Conservation (phyloP, 352 stramenopile species). For the Phytophthora quininea region DNA sequence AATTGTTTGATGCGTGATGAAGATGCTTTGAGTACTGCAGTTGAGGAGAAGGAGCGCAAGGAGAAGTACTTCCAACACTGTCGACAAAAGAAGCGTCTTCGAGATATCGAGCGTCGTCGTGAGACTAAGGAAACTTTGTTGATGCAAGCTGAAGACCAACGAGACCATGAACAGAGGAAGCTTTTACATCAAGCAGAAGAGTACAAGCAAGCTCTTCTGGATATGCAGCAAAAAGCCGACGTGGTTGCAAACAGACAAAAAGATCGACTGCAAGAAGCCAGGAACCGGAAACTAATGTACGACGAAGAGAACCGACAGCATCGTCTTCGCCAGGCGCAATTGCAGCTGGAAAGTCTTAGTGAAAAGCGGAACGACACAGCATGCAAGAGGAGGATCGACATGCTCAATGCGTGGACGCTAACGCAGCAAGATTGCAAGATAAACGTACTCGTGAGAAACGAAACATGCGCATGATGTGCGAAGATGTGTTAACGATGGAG, state of each 20-base stretch:
- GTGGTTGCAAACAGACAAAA: conserved; percentile 37
- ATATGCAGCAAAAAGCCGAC: conserved; percentile 53
- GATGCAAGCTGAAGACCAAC: conserved; percentile 58
- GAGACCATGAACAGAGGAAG: conserved; percentile 17
- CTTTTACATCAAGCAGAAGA: conserved; percentile 26
- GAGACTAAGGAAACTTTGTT: conserved; percentile 38
- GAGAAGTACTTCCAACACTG: conserved; percentile 47
- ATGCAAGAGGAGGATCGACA: conserved; percentile 54
- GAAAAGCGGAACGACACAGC: conserved; percentile 52
- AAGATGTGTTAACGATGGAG: conserved; percentile 59
- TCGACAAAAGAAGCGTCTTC: conserved; percentile 37
- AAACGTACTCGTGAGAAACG: conserved; percentile 44
- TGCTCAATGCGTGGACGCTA: conserved; percentile 19
- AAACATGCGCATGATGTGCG: conserved; percentile 62
- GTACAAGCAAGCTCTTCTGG: conserved; percentile 41
- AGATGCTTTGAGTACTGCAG: conserved; percentile 29
- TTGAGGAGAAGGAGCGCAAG: conserved; percentile 48
- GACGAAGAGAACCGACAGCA: conserved; percentile 67
- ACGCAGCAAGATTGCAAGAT: conserved; percentile 22
- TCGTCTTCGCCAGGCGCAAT: conserved; percentile 41
- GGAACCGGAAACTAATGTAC: conserved; percentile 61
- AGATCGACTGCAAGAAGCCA: conserved; percentile 51
- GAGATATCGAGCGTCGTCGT: conserved; percentile 31
- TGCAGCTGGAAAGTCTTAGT: conserved; percentile 30
- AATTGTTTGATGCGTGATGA: conserved; percentile 51